These are phyloP conservation scores for Lachancea nothofagi DNA, from an alignment of 805 yeast genomes.

Conservation along the genomic window DNA sequence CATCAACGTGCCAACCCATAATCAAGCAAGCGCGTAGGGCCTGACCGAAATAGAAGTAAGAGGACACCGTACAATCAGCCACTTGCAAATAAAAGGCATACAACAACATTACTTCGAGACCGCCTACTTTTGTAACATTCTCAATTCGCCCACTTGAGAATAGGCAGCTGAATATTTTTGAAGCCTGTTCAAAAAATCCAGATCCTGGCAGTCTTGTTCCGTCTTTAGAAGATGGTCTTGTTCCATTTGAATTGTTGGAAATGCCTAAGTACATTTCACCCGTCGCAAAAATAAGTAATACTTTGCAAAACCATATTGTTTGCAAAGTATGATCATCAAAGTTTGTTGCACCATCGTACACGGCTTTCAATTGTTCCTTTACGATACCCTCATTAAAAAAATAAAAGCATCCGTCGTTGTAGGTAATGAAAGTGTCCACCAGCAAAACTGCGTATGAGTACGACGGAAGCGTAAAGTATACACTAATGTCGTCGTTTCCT, in stretches of 20 bases:
- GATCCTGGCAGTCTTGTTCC: conserved; percentile 65
- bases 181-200: conserved; percentile 71
- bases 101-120: conserved; percentile 60
- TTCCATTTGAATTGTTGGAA: conserved; percentile 53
- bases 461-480: conserved; percentile 68
- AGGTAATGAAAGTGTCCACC: conserved; percentile 70
- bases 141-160: conserved; percentile 78
- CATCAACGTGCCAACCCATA: conserved; percentile 77
- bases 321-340: conserved; percentile 54
- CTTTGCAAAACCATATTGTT: conserved; percentile 77
- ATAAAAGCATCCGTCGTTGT: conserved; percentile 80
- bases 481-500: conserved; percentile 39
- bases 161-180: conserved; percentile 70
- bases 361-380: conserved; percentile 56
- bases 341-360: conserved; percentile 45
- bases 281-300: conserved; percentile 63
- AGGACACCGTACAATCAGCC: conserved; percentile 77
- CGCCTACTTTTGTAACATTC: conserved; percentile 67
- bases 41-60: conserved; percentile 73
- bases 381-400: conserved; percentile 79
- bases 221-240: conserved; percentile 22
- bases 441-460: conserved; percentile 69
- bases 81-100: conserved; percentile 79
- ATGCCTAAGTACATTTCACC: conserved; percentile 84
- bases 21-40: conserved; percentile 68